Conservation (phyloP, 192 early-diverging fungal genomes). For the Coemansia sp. region DNA sequence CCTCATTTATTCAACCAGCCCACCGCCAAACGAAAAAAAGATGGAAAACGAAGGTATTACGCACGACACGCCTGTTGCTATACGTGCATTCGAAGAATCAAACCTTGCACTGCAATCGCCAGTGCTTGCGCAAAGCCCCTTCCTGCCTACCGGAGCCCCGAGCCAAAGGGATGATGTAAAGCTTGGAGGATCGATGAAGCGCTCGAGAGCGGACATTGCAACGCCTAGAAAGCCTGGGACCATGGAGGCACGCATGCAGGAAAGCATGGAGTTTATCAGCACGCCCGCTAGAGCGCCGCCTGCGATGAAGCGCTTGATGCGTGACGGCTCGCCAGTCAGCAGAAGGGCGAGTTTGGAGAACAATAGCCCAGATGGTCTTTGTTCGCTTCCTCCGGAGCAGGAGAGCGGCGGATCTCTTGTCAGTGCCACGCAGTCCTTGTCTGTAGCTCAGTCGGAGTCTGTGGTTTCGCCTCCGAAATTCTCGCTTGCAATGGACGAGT, state of each 20-base stretch:
- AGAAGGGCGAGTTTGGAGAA: not conserved
- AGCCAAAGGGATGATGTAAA: not conserved
- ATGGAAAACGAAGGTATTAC: not conserved
- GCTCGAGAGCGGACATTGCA: conserved; percentile 43
- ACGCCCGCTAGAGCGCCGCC: conserved; percentile 44
- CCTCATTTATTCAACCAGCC: conserved; percentile 3
- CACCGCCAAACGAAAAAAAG: not conserved
- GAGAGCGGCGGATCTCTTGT: conserved; percentile 4
- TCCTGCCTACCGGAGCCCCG: not conserved
- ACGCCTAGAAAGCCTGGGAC: conserved; percentile 40
- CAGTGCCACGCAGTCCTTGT: conserved; percentile 5
- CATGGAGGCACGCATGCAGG: conserved; percentile 25
- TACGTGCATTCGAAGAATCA: conserved; percentile 8
- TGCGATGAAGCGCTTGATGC: conserved; percentile 39
- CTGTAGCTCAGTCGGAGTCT: not conserved
- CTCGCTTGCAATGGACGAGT: not conserved
- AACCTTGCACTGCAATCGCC: conserved; percentile 32
- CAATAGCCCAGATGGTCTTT: not conserved
- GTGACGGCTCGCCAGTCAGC: conserved; percentile 30
- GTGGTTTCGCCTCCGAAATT: conserved; percentile 17
- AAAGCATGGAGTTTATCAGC: conserved; percentile 30
- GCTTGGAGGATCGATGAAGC: conserved; percentile 22
- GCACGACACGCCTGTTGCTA: not conserved
- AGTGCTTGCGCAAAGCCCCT: conserved; percentile 30
- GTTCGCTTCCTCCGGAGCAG: conserved; percentile 7